Evolutionary conservation across 2,329 filamentous ascomycete species (phyloP).

Genomic region (Sclerotinia nivalis): DNA sequence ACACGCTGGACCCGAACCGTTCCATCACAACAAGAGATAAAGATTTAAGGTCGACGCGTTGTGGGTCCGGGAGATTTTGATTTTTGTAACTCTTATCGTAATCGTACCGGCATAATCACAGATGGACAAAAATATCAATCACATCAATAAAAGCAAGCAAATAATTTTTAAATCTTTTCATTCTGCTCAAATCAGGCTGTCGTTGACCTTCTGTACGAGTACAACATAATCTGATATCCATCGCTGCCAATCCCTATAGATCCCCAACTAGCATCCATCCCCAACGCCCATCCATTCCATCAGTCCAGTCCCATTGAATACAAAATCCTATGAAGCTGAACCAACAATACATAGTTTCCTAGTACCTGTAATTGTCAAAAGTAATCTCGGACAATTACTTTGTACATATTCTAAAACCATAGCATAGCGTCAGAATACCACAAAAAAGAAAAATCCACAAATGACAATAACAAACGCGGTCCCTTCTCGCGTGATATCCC

Average conservation of each 20-base stretch:
- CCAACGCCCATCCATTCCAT: slow-evolving; percentile 5
- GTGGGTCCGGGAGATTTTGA: not conserved
- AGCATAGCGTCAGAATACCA: slow-evolving; percentile 27
- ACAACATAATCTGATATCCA: slow-evolving; percentile 17
- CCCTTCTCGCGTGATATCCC: slow-evolving; percentile 10
- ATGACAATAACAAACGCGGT: slow-evolving; percentile 18
- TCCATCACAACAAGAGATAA: not conserved
- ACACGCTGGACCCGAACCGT: not conserved
- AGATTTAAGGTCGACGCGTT: not conserved
- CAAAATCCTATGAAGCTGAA: not conserved
- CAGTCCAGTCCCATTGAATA: slow-evolving; percentile 8
- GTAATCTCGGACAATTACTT: slow-evolving; percentile 22
- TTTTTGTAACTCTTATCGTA: no score
- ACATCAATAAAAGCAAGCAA: not conserved
- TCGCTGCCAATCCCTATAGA: not conserved
- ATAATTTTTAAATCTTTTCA: not conserved
- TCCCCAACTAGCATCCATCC: not conserved
- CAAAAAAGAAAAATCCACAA: slow-evolving; percentile 32
- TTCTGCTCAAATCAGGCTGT: not conserved
- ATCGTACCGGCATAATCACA: not conserved
- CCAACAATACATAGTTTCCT: slow-evolving; percentile 12
- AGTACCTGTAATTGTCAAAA: slow-evolving; percentile 19
- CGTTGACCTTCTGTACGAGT: slow-evolving; percentile 12
- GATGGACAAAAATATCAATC: not conserved
- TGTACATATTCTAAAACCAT: slow-evolving; percentile 26